These are phyloP conservation scores for Kwoniella sp. DNA, from an alignment of 768 basidiomycete species.

Conservation along the genomic window DNA sequence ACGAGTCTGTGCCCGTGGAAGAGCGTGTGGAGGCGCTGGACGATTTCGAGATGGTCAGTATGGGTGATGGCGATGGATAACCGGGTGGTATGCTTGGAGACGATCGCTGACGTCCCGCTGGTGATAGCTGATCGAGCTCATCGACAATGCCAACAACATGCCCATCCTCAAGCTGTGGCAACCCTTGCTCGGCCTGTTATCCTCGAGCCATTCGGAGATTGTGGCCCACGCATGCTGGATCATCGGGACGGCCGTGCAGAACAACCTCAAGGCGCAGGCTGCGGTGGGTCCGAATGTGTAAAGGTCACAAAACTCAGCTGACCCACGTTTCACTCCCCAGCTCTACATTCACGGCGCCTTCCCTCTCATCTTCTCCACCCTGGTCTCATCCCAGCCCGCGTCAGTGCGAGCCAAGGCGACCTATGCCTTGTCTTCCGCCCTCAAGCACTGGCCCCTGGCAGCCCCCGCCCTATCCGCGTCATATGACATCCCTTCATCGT, in stretches of 20 bases:
- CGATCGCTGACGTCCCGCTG: neutral
- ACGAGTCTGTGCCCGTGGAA: slow-evolving; percentile 38
- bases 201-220: slow-evolving; percentile 34
- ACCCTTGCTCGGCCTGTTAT: slow-evolving; percentile 40
- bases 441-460: slow-evolving; percentile 50
- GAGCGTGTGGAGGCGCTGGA: slow-evolving; percentile 49
- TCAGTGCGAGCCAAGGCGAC: slow-evolving; percentile 45
- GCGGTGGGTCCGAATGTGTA: slow-evolving; percentile 42
- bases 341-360: slow-evolving; percentile 44
- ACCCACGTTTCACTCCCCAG: too few species aligned
- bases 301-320: too few species aligned
- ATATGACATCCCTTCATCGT: slow-evolving; percentile 1
- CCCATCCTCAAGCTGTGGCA: slow-evolving; percentile 49
- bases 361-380: slow-evolving; percentile 38
- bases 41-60: slow-evolving; percentile 50
- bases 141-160: slow-evolving; percentile 52
- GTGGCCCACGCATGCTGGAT: slow-evolving; percentile 48
- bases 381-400: slow-evolving; percentile 31
- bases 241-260: slow-evolving; percentile 50
- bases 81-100: neutral
- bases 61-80: neutral
- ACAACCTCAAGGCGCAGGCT: slow-evolving; percentile 51
- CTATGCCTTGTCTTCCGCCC: slow-evolving; percentile 46
- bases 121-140: slow-evolving; percentile 47
- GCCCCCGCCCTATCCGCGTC: slow-evolving; percentile 25